Percentiles rank a stretch among this genome's conserved stretches.
These are phyloP conservation scores for Paecilomyces sp. DNA, from an alignment of 2,329 filamentous ascomycete genomes.

Conservation along the genomic window DNA sequence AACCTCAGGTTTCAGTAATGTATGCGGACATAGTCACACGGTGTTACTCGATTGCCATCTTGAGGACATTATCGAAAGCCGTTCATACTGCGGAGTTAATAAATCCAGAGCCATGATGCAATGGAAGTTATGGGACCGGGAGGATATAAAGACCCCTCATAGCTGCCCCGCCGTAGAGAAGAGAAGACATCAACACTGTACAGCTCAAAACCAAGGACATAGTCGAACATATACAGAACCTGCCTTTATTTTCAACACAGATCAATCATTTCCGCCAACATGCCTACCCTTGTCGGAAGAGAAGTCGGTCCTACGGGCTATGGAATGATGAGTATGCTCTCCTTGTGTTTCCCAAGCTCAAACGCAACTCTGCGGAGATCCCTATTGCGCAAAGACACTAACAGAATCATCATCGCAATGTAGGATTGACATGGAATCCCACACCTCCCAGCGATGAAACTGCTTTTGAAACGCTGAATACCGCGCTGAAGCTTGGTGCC, in stretches of 20 bases:
- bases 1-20: not conserved
- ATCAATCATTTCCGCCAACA: not conserved
- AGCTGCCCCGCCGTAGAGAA: not conserved
- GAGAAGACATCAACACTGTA: not conserved
- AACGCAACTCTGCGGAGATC: not conserved
- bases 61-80: not conserved
- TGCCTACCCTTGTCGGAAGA: conserved; percentile 10
- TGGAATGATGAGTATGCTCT: conserved; percentile 10
- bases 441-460: conserved; percentile 5
- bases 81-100: not conserved
- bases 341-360: not conserved
- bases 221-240: not conserved
- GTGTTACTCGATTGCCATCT: not conserved
- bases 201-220: not conserved
- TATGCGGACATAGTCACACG: not conserved
- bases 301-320: conserved; percentile 11
- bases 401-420: not conserved
- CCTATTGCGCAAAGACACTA: not conserved
- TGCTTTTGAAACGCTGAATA: conserved; percentile 7
- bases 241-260: not conserved
- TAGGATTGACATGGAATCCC: conserved; percentile 12
- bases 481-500: conserved; percentile 22
- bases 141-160: not conserved
- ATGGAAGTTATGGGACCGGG: not conserved
- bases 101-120: not conserved